Percentiles rank a stretch among this genome's conserved stretches.
Evolutionary conservation across 2,329 filamentous ascomycete species (phyloP).

Genomic region (Alternaria arborescens): DNA sequence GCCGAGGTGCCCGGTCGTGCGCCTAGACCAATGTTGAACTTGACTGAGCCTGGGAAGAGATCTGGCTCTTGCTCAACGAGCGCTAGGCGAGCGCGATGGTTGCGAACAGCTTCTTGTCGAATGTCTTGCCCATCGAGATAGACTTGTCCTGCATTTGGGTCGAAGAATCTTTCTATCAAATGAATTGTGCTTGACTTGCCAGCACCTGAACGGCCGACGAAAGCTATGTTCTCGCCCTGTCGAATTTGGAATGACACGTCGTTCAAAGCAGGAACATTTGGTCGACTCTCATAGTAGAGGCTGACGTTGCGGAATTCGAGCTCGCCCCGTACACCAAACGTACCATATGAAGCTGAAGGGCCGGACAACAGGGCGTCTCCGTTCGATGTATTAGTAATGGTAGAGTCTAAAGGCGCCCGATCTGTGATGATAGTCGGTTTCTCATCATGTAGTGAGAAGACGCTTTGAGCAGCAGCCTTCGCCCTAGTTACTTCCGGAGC

Average conservation of each 20-base stretch:
- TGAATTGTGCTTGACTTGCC: slow-evolving; percentile 58
- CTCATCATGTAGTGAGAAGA: slow-evolving; percentile 54
- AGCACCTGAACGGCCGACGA: slow-evolving; percentile 55
- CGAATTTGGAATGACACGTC: slow-evolving; percentile 53
- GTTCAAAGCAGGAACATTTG: slow-evolving; percentile 44
- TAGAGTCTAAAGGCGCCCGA: background rate
- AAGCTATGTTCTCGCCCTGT: slow-evolving; percentile 49
- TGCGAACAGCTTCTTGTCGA: slow-evolving; percentile 47
- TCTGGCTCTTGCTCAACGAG: slow-evolving; percentile 58
- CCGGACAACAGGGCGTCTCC: slow-evolving; percentile 21
- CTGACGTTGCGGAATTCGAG: slow-evolving; percentile 47
- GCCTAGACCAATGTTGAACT: slow-evolving; percentile 57
- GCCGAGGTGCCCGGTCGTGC: slow-evolving; percentile 35
- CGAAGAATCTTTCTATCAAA: slow-evolving; percentile 59
- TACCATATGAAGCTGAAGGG: slow-evolving; percentile 29
- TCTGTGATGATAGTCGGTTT: slow-evolving; percentile 50
- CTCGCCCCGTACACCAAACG: slow-evolving; percentile 34
- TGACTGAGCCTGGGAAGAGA: slow-evolving; percentile 56
- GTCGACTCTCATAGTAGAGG: slow-evolving; percentile 44
- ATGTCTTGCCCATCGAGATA: slow-evolving; percentile 55
- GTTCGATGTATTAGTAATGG: slow-evolving; percentile 1
- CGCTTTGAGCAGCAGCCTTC: slow-evolving; percentile 55
- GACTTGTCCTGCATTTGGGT: slow-evolving; percentile 51
- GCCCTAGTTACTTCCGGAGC: slow-evolving; percentile 57
- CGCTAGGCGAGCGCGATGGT: slow-evolving; percentile 51